phyloP scores from a whole-genome alignment of 139 green algal species.

The Ettlia oleoabundans region DNA sequence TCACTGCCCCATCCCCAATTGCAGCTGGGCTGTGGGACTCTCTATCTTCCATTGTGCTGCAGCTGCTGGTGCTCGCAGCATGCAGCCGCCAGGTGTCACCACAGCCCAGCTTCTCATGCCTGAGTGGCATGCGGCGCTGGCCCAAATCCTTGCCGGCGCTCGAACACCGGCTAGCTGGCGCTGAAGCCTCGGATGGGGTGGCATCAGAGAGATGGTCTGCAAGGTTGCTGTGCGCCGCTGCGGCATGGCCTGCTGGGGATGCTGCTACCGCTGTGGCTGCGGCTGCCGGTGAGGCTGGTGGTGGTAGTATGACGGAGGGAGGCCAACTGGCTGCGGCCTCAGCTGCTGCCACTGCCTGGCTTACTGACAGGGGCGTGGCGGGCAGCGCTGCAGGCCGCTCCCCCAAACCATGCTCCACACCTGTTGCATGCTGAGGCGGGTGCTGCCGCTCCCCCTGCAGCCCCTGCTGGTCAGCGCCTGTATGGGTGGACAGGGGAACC shows the following conservation, averaged over 20 bases:
- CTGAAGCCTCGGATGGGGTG: background rate
- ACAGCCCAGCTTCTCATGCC: background rate
- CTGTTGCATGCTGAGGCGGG: background rate
- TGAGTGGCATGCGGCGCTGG: no score
- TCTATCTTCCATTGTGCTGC: no score
- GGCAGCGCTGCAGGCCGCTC: background rate
- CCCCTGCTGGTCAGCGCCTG: background rate
- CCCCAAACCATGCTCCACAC: no score
- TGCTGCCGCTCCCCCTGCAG: background rate
- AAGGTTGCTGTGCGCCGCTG: background rate
- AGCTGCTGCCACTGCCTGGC: background rate
- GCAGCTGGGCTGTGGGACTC: no score
- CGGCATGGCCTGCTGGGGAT: background rate
- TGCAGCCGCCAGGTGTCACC: background rate
- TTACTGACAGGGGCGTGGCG: background rate
- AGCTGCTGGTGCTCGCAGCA: no score
- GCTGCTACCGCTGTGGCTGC: background rate
- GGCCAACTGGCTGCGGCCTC: no score
- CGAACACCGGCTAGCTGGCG: background rate
- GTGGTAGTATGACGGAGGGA: no score
- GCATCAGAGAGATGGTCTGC: constrained; percentile 12
- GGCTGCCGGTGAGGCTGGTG: no score
- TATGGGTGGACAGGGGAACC: no score
- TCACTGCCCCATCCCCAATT: no score
- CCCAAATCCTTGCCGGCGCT: no score